Evolutionary conservation across 768 basidiomycete genomes (phyloP).

Genomic region (Scleroderma citrinum): DNA sequence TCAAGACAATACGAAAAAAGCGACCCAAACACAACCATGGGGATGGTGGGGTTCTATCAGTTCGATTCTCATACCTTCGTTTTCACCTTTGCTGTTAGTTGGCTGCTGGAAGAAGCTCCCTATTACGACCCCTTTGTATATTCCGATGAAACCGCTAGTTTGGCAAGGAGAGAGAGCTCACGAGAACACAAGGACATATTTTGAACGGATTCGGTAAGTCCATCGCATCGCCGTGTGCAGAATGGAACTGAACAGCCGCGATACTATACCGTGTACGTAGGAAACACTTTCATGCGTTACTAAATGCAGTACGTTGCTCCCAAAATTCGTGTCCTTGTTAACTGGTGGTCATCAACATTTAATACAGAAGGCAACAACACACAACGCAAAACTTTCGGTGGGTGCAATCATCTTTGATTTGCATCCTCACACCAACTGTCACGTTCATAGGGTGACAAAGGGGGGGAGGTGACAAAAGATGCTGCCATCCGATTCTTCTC

Average conservation of each 20-base stretch:
- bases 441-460: background rate
- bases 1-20: background rate
- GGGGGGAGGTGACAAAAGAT: background rate
- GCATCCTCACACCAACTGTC: too few relatives aligned
- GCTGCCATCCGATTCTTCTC: background rate
- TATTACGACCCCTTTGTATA: background rate
- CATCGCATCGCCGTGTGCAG: background rate
- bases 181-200: background rate
- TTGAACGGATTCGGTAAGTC: background rate
- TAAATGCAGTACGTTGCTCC: background rate
- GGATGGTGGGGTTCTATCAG: too few relatives aligned
- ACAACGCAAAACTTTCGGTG: too few relatives aligned
- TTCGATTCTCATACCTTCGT: too few relatives aligned
- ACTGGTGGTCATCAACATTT: background rate
- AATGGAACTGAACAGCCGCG: background rate
- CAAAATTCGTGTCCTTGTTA: background rate
- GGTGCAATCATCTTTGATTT: too few relatives aligned
- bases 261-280: background rate
- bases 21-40: background rate
- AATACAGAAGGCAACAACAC: too few relatives aligned
- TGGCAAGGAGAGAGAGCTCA: background rate
- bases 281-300: background rate
- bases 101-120: too few relatives aligned
- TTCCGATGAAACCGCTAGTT: background rate
- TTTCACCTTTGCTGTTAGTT: too few relatives aligned